Evolutionary conservation across 345 rosid genomes (phyloP).

Genomic region (Sisymbrium altissimum): DNA sequence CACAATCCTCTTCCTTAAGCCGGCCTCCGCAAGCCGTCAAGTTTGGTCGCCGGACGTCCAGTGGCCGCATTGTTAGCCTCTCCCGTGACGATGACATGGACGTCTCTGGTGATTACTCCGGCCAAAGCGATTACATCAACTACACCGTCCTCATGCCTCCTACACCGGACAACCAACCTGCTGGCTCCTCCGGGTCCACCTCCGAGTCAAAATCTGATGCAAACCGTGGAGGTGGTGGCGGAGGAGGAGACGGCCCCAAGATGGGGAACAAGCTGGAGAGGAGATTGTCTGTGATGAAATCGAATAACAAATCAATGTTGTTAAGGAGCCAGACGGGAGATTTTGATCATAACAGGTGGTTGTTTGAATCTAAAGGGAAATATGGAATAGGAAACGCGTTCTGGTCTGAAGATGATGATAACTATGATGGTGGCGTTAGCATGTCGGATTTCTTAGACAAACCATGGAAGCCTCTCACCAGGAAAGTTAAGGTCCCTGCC

Average conservation of each 20-base stretch:
- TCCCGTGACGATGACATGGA: slow-evolving; percentile 79
- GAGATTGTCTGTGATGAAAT: slow-evolving; percentile 69
- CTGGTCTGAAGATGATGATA: slow-evolving; percentile 57
- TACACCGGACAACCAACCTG: slow-evolving; percentile 92
- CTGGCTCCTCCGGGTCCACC: slow-evolving; percentile 38
- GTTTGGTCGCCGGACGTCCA: slow-evolving; percentile 60
- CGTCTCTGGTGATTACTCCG: slow-evolving; percentile 57
- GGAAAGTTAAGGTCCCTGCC: slow-evolving; percentile 64
- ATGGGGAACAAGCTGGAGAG: slow-evolving; percentile 51
- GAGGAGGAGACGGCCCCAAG: not conserved
- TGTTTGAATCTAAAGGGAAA: slow-evolving; percentile 66
- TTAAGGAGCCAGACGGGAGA: slow-evolving; percentile 85
- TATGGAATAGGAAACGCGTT: slow-evolving; percentile 80
- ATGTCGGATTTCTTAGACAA: slow-evolving; percentile 91
- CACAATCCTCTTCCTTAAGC: slow-evolving; percentile 42
- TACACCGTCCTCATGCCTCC: slow-evolving; percentile 96
- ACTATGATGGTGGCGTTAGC: slow-evolving; percentile 46
- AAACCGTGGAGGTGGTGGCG: slow-evolving; percentile 12
- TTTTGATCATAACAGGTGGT: slow-evolving; percentile 92
- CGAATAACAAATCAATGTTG: slow-evolving; percentile 73
- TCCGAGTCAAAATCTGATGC: slow-evolving; percentile 39
- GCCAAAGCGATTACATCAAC: slow-evolving; percentile 73
- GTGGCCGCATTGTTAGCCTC: slow-evolving; percentile 63
- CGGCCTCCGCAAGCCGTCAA: slow-evolving; percentile 61
- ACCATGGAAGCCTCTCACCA: slow-evolving; percentile 94